Conservation (phyloP, 805 yeast species). For the Nakazawaea wyomingensis region DNA sequence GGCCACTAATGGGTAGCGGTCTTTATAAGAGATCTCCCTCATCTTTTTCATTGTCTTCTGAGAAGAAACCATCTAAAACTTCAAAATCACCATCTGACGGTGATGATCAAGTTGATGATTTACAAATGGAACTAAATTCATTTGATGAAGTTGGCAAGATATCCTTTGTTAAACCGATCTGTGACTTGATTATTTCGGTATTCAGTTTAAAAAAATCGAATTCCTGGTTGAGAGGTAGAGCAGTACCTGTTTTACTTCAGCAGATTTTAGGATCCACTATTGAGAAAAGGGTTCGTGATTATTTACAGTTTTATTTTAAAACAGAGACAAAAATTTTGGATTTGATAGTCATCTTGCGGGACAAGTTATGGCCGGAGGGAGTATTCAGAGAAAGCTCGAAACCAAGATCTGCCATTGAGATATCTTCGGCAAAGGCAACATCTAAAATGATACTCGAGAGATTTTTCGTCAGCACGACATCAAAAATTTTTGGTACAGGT, state of each 20-base stretch:
- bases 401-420: slow-evolving; percentile 46
- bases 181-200: slow-evolving; percentile 65
- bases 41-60: slow-evolving; percentile 15
- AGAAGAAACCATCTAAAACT: slow-evolving; percentile 6
- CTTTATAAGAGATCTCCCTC: slow-evolving; percentile 26
- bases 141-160: slow-evolving; percentile 35
- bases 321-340: slow-evolving; percentile 44
- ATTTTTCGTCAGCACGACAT: slow-evolving; percentile 58
- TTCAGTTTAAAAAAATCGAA: slow-evolving; percentile 58
- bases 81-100: neutral
- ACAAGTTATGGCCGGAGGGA: slow-evolving; percentile 48
- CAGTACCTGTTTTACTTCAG: slow-evolving; percentile 73
- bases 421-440: slow-evolving; percentile 47
- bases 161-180: slow-evolving; percentile 74
- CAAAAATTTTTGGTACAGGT: slow-evolving; percentile 67
- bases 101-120: slow-evolving; percentile 30
- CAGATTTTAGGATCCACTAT: slow-evolving; percentile 82
- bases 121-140: slow-evolving; percentile 50
- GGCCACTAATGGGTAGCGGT: slow-evolving; percentile 21
- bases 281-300: slow-evolving; percentile 57
- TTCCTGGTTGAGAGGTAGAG: slow-evolving; percentile 82
- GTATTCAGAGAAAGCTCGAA: slow-evolving; percentile 40
- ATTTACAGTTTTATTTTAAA: slow-evolving; percentile 30
- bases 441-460: slow-evolving; percentile 51
- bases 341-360: slow-evolving; percentile 25